A percentile compares a stretch with the other conserved stretches of the same genome.
Evolutionary conservation across 441 rosid species (phyloP).

Genomic region (Macaranga tanarius): DNA sequence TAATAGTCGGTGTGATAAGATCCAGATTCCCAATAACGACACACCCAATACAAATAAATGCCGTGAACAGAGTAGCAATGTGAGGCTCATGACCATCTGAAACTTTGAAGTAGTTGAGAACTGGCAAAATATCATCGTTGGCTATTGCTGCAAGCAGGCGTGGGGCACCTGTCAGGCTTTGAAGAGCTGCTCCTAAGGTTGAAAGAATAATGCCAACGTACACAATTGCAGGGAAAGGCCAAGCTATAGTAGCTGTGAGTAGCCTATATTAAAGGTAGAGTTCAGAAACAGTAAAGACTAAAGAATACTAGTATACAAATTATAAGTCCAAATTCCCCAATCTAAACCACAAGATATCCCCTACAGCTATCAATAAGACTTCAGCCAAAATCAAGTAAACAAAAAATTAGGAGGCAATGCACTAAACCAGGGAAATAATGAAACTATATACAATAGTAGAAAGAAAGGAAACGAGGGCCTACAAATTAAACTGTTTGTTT

Average conservation of each 20-base stretch:
- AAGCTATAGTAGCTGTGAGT: slow-evolving; percentile 94
- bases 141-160: slow-evolving; percentile 98
- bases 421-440: neutral
- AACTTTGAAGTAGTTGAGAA: slow-evolving; percentile 92
- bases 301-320: neutral
- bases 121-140: slow-evolving; percentile 97
- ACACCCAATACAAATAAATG: slow-evolving; percentile 85
- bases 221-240: slow-evolving; percentile 90
- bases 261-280: slow-evolving; percentile 55
- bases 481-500: neutral
- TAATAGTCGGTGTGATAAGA: slow-evolving; percentile 93
- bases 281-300: slow-evolving; percentile 23
- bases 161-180: slow-evolving; percentile 97
- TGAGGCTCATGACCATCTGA: slow-evolving; percentile 89
- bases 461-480: neutral
- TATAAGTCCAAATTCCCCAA: neutral
- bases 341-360: neutral
- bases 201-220: slow-evolving; percentile 95
- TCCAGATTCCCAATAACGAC: slow-evolving; percentile 95
- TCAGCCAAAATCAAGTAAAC: neutral
- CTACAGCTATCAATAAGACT: neutral
- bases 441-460: neutral
- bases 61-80: slow-evolving; percentile 87
- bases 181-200: slow-evolving; percentile 99
- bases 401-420: neutral